A percentile compares a stretch with the other conserved stretches of the same genome.
These are phyloP conservation scores for Backusella westeae DNA, from an alignment of 192 early-diverging fungal species.

Conservation along the genomic window DNA sequence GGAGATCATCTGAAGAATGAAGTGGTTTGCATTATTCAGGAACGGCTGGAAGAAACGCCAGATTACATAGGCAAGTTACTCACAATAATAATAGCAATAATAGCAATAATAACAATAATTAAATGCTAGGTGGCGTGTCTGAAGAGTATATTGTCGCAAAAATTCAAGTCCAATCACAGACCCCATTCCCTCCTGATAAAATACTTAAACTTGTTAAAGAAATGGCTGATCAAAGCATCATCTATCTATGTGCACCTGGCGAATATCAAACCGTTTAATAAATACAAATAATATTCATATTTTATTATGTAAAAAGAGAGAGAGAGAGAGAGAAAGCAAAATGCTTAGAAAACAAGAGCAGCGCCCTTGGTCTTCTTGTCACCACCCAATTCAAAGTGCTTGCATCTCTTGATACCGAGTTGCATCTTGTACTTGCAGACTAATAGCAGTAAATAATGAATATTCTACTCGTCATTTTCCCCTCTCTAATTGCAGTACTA, in stretches of 20 bases:
- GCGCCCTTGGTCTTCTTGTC: constrained; percentile 96
- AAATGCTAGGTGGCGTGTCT: background rate
- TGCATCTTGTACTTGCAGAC: constrained; percentile 99
- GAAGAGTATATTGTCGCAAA: background rate
- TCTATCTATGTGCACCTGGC: background rate
- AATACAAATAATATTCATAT: background rate
- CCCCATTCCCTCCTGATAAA: background rate
- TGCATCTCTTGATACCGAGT: constrained; percentile 98
- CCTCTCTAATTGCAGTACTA: background rate
- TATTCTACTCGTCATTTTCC: too few relatives aligned
- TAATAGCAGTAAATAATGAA: background rate
- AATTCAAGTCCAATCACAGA: background rate
- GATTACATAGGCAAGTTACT: background rate
- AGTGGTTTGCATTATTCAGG: background rate
- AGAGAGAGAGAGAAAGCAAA: background rate
- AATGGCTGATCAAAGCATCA: background rate
- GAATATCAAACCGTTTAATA: background rate
- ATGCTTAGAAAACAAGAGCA: constrained; percentile 82
- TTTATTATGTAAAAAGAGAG: constrained; percentile 4
- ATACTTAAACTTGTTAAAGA: background rate
- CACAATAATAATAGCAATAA: background rate
- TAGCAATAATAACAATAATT: background rate
- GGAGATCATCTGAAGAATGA: background rate
- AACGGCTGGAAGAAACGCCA: background rate
- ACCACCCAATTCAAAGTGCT: constrained; percentile 99